These are phyloP conservation scores for Saccharomyces hybrid DNA, from an alignment of 1,139 yeast genomes.

Conservation along the genomic window DNA sequence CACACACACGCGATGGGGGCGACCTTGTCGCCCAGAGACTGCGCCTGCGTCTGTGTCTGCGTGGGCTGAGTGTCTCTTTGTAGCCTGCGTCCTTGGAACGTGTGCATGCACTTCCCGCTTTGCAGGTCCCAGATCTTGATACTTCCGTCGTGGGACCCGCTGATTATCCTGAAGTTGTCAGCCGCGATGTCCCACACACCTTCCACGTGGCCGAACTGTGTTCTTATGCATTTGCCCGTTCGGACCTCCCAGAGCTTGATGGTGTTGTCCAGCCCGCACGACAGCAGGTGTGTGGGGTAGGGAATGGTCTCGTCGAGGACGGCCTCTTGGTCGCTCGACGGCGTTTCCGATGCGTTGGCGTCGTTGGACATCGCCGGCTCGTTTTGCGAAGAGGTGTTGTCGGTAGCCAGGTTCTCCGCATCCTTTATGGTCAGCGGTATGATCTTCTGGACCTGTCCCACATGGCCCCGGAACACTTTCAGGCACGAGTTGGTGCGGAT, in stretches of 20 bases:
- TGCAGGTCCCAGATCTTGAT: constrained; percentile 96
- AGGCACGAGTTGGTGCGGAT: constrained; percentile 71
- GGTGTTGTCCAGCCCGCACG: constrained; percentile 88
- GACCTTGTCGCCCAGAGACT: constrained; percentile 8
- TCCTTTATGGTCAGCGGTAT: constrained; percentile 61
- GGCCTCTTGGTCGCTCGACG: background rate
- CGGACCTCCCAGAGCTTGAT: constrained; percentile 87
- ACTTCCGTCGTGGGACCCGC: constrained; percentile 87
- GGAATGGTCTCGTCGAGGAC: constrained; percentile 28
- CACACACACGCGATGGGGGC: constrained; percentile 83
- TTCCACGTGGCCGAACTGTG: constrained; percentile 95
- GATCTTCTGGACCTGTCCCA: constrained; percentile 87
- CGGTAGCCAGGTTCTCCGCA: constrained; percentile 35
- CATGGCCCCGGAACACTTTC: constrained; percentile 52
- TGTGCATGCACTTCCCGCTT: constrained; percentile 87
- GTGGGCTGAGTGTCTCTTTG: constrained; percentile 21
- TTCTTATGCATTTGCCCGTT: constrained; percentile 80
- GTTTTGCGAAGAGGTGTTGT: constrained; percentile 16
- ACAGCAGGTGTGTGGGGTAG: constrained; percentile 72
- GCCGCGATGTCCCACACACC: constrained; percentile 97
- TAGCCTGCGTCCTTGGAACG: constrained; percentile 55
- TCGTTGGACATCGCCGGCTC: constrained; percentile 14
- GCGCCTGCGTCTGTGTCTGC: constrained; percentile 4
- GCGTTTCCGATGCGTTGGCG: background rate
- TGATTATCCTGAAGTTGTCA: constrained; percentile 85